These are phyloP conservation scores for Ascocoryne sarcoides DNA, from an alignment of 2,329 filamentous ascomycete genomes.

Conservation along the genomic window DNA sequence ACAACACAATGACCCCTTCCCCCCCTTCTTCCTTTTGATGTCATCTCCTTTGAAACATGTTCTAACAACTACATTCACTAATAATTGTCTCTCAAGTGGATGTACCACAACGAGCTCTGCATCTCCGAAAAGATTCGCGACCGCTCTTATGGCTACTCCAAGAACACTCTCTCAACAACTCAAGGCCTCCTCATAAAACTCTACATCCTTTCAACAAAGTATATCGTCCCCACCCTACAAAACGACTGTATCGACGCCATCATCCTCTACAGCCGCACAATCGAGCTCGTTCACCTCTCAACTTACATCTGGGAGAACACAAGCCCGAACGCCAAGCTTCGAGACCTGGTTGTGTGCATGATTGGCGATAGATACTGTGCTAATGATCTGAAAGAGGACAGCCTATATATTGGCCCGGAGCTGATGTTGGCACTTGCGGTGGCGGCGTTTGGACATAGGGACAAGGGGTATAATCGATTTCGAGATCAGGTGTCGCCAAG, in stretches of 20 bases:
- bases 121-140: not conserved
- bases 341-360: not conserved
- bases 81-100: no score
- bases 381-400: not conserved
- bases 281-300: not conserved
- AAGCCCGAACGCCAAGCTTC: not conserved
- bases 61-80: no score
- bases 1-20: no score
- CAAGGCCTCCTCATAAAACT: not conserved
- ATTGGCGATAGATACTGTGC: not conserved
- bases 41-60: no score
- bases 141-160: not conserved
- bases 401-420: not conserved
- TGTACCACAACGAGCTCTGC: not conserved
- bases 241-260: not conserved
- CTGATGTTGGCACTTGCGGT: not conserved
- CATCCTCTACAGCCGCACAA: not conserved
- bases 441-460: not conserved
- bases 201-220: not conserved
- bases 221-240: not conserved
- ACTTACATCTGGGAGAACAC: not conserved
- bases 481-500: not conserved
- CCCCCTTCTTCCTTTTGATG: no score
- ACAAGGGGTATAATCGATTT: not conserved
- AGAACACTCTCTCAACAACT: not conserved